Base-by-base conservation (phyloP, 331 rosid genomes). In the Prunus yedoensis region DNA sequence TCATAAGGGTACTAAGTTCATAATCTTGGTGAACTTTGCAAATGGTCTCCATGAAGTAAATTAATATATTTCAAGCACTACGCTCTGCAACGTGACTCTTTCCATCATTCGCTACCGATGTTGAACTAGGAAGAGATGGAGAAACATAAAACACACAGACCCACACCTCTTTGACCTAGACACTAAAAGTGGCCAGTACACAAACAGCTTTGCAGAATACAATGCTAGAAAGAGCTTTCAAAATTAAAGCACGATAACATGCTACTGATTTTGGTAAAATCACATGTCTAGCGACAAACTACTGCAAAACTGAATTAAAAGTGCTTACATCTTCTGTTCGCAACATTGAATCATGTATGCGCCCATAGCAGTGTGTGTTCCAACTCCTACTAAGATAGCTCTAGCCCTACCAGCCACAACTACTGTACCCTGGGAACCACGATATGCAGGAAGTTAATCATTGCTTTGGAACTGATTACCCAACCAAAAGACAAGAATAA, bases 351-450 rank as follows among this genome's bases (percentile, higher is more conserved):
- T 92, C 99, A 9, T 92, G 96, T 80, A 94, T 94, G 81, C 86
- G 11, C 99, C 97, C 99, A 94, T 94, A 76, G 99, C 99, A 74
- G 97, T 94, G 70, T 92, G 91, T 59, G 92, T 80, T 81, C 99
- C 97, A 78, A 94, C 97, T 69, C 97, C 97, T 53, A 92, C 96
- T 75, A 94, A 97, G 53, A 88, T 59, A 75, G 99, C 99, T 85
- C 99, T 87, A 69, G 93, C 97, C 89, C 99, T 89, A 77, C 99
- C 99, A 84, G 96, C 97, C 84, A 94, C 99, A 52, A 94, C 91
- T 72, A 94, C 93, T 4, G 99, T 94, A 71, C 99, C 99, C 99
- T 91, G 90, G 74, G 66, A 70, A 66, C 74, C 68, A 84, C 81
- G 85, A 75, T 30, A 68, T 50, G 75, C 68, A 67, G 46, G 72